phyloP scores from a whole-genome alignment of 2,329 filamentous ascomycete genomes.

The Raffaelea albimanens region DNA sequence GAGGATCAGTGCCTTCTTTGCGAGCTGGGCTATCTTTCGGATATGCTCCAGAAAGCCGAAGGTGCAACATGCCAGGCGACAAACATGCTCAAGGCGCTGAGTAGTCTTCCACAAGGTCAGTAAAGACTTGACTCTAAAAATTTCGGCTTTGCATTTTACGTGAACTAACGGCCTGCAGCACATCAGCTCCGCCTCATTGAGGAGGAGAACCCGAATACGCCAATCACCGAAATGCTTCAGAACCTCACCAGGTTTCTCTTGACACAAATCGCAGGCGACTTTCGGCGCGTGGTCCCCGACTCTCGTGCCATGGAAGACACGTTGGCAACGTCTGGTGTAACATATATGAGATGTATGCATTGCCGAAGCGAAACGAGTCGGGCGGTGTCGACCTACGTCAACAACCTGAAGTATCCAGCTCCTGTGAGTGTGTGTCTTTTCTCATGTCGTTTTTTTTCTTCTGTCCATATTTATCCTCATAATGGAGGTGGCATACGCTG shows the following conservation, averaged over 20 bases:
- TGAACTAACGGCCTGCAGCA: no score
- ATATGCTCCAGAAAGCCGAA: slow-evolving; percentile 95
- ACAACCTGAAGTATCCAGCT: slow-evolving; percentile 74
- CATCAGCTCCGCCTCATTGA: slow-evolving; percentile 73
- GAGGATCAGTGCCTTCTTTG: slow-evolving; percentile 80
- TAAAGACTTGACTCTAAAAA: no score
- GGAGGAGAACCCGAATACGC: slow-evolving; percentile 64
- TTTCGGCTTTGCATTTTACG: no score
- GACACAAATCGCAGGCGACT: slow-evolving; percentile 70
- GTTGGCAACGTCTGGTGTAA: slow-evolving; percentile 61
- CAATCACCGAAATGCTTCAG: slow-evolving; percentile 76
- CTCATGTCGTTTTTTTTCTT: no score
- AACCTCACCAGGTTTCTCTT: slow-evolving; percentile 77
- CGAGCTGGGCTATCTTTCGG: slow-evolving; percentile 89
- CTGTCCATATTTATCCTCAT: slow-evolving; percentile 8
- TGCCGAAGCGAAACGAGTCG: slow-evolving; percentile 81
- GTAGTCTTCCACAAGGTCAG: slow-evolving; percentile 65
- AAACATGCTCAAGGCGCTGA: slow-evolving; percentile 85
- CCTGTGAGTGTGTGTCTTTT: slow-evolving; percentile 23
- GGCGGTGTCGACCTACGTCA: slow-evolving; percentile 69
- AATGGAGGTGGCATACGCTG: neutral
- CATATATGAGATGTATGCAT: slow-evolving; percentile 71
- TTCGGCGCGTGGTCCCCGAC: slow-evolving; percentile 54
- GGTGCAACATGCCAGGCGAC: slow-evolving; percentile 94
- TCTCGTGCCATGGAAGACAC: slow-evolving; percentile 61